Base-by-base conservation (phyloP, 2,329 filamentous ascomycete species). In the Xylariaceae sp. region DNA sequence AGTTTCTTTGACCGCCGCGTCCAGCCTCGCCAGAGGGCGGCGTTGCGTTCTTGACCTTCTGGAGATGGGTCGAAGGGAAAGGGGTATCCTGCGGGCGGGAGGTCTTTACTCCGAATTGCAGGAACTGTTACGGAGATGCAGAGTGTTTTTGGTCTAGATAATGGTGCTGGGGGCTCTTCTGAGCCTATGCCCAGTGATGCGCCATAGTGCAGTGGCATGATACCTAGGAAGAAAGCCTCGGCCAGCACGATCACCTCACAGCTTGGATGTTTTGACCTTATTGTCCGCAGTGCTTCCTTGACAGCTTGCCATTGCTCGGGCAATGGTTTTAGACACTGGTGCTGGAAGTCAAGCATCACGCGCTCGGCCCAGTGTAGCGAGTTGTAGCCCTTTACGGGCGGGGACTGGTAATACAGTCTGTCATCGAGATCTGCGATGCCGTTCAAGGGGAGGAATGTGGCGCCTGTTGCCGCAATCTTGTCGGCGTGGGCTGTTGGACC, bases 121-220 rank as follows among this genome's bases (percentile, higher is more conserved):
- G 67, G 67, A 2, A 64, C 54, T 6, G 65, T 68, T n/a, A 70
- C 63, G 20, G 63, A 67, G 1, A 70, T 43, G 47, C 64, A 65
- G 11, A 66, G 33, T 2, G 61, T 59, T 34, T 44, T 44, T 3
- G 63, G 58, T 8, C 10, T 29, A 16, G 27, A 40, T 3, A 63
- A 6, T 16, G 25, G 17, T 16, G 11, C 12, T n/a, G 62, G 57
- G 14, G 6, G 23, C n/a, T 29, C 41, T 1, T 61, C 45, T 7
- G 52, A 50, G 1, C 40, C 23, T 0, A 61, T 58, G 2, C 16
- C 27, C 16, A 67, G 41, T 0, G 51, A 11, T 1, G 65, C 64
- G 3, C 62, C 62, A 38, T 57, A 54, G 33, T 59, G 63, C 10
- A 67, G 41, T 2, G 67, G 67, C 45, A 69, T 49, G 6, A 62